Conservation (phyloP, 768 basidiomycete genomes). For the Butyriboletus loyo region DNA sequence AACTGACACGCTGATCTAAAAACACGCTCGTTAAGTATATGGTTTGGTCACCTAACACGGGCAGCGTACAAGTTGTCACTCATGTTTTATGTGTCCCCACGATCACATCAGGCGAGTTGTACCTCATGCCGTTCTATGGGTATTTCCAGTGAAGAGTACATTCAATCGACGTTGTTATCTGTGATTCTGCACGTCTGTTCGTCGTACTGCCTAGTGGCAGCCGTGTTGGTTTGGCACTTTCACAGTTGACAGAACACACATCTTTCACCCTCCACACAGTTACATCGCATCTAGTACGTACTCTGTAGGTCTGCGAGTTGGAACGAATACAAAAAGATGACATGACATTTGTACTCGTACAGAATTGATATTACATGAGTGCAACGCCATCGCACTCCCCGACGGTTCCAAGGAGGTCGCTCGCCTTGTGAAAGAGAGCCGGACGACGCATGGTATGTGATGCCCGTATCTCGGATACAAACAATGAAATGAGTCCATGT, state of each 20-base stretch:
- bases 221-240: neutral
- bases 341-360: too few species aligned
- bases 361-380: too few species aligned
- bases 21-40: constrained; percentile 4
- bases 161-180: neutral
- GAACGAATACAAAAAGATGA: neutral
- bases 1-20: neutral
- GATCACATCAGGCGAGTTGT: constrained; percentile 9
- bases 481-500: neutral
- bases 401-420: neutral
- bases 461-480: neutral
- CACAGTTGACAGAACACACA: neutral
- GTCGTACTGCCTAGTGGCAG: too few species aligned
- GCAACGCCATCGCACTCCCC: neutral
- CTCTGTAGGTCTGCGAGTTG: neutral
- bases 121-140: neutral
- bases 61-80: neutral
- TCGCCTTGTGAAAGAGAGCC: constrained; percentile 11
- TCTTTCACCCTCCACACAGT: neutral
- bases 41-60: constrained; percentile 1
- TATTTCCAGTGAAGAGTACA: neutral
- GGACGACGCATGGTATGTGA: constrained; percentile 20
- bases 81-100: neutral
- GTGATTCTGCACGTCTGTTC: neutral
- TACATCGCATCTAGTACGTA: neutral